Percentiles rank a stretch among this genome's conserved stretches.
These are phyloP conservation scores for Rhododendron mucronatum DNA, from an alignment of 148 eudicot species.

Conservation along the genomic window DNA sequence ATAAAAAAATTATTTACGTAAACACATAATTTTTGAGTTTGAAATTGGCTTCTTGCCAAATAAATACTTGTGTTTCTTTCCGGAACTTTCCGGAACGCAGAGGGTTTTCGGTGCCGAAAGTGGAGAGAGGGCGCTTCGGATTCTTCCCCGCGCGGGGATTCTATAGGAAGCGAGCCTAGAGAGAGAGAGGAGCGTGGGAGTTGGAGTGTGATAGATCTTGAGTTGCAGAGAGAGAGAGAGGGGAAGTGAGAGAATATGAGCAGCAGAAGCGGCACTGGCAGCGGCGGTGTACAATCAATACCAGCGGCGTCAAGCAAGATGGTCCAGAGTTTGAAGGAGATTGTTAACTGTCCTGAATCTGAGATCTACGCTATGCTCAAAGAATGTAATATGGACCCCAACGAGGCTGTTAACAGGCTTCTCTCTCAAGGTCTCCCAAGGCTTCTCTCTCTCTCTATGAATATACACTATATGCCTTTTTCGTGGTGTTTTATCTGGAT, in stretches of 20 bases:
- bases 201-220: background rate
- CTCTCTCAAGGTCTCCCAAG: slow-evolving; percentile 61
- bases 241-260: background rate
- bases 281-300: slow-evolving; percentile 39
- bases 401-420: slow-evolving; percentile 82
- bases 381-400: slow-evolving; percentile 97
- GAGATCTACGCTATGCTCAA: slow-evolving; percentile 90
- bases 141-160: slow-evolving; percentile 8
- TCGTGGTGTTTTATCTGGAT: background rate
- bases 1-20: no score
- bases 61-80: no score
- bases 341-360: slow-evolving; percentile 67
- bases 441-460: background rate
- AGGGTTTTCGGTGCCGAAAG: background rate
- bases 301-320: slow-evolving; percentile 65
- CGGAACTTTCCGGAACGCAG: background rate
- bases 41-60: no score
- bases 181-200: slow-evolving; percentile 7
- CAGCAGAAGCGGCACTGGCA: slow-evolving; percentile 18
- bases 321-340: slow-evolving; percentile 78
- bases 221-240: background rate
- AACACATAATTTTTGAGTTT: no score
- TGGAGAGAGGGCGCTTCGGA: background rate
- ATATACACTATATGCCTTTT: background rate
- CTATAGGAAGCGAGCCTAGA: background rate